Evolutionary conservation across 2,329 filamentous ascomycete genomes (phyloP), one percentile per base, ranked within the genome.

Genomic region (Botrytis aclada): DNA sequence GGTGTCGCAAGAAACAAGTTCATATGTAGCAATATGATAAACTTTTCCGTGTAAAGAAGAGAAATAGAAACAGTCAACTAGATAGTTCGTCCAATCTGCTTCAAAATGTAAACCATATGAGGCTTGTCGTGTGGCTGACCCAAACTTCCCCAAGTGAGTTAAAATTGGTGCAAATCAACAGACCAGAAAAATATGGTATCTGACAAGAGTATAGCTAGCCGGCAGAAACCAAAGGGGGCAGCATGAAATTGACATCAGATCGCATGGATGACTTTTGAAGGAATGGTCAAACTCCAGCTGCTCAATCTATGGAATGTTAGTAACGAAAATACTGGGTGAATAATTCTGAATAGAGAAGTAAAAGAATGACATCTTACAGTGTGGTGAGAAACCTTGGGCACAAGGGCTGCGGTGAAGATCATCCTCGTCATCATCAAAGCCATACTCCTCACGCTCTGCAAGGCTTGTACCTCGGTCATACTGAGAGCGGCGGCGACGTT

Each of bases 381-480:
- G 60, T 54, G 71, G 74, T 37, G 72, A 72, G 62, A 73, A 77
- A n/a, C 72, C 64, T 43, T 56, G 65, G 8, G 76, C 39, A 64
- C 61, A 64, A 37, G 66, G 66, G 32, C 60, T 73, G 62, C 66
- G 72, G 22, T 73, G 67, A 20, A 71, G 32, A 56, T 70, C 71
- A 14, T 70, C 65, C 25, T 73, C 66, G 34, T 73, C 74, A 18
- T 77, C 75, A 51, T 78, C 76, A 69, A 74, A 77, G 69, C 71
- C 71, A 62, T 74, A 77, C 65, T 80, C 78, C 63, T 81, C 80
- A 37, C 75, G 75, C 64, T 79, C 90, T 32, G 91, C 91, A 74
- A 92, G 87, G 73, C 89, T 88, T 41, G 92, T 96, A 41, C 94
- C 94, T 74, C 93, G 91, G 78, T 97, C 94, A 78, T 89, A 97